These are phyloP conservation scores for Talaromyces liani DNA, from an alignment of 495 filamentous ascomycete species.

Conservation along the genomic window DNA sequence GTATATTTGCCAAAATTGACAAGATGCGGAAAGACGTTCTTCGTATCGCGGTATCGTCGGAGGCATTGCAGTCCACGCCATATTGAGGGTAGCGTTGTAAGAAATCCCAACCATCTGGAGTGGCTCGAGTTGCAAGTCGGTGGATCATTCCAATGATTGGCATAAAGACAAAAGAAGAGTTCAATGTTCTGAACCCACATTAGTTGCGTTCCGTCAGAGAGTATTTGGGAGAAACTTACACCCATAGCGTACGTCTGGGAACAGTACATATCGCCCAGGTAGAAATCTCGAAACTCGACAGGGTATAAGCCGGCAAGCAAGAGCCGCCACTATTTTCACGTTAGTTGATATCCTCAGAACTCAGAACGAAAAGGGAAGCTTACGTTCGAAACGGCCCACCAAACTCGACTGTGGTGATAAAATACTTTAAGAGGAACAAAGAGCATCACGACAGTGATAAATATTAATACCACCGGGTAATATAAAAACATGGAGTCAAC, in stretches of 20 bases:
- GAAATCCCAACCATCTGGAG: slow-evolving; percentile 79
- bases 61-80: slow-evolving; percentile 89
- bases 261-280: slow-evolving; percentile 94
- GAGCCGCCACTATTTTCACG: slow-evolving; percentile 60
- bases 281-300: slow-evolving; percentile 96
- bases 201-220: slow-evolving; percentile 13
- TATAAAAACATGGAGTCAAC: slow-evolving; percentile 68
- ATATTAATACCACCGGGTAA: slow-evolving; percentile 79
- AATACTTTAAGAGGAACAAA: slow-evolving; percentile 68
- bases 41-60: slow-evolving; percentile 80
- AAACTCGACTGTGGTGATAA: slow-evolving; percentile 69
- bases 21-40: slow-evolving; percentile 83
- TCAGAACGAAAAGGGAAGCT: slow-evolving; percentile 20
- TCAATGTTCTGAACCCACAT: slow-evolving; percentile 60
- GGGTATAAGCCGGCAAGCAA: slow-evolving; percentile 79
- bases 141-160: slow-evolving; percentile 62
- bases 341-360: slow-evolving; percentile 14
- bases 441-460: slow-evolving; percentile 54
- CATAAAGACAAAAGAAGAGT: slow-evolving; percentile 92
- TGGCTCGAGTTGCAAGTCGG: slow-evolving; percentile 75
- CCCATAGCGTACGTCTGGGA: slow-evolving; percentile 85
- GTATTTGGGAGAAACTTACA: slow-evolving; percentile 42
- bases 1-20: slow-evolving; percentile 89
- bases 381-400: slow-evolving; percentile 81
- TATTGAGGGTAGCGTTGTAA: slow-evolving; percentile 73